Evolutionary conservation across 2,329 filamentous ascomycete species (phyloP).

Genomic region (Dactylonectria macrodidyma): DNA sequence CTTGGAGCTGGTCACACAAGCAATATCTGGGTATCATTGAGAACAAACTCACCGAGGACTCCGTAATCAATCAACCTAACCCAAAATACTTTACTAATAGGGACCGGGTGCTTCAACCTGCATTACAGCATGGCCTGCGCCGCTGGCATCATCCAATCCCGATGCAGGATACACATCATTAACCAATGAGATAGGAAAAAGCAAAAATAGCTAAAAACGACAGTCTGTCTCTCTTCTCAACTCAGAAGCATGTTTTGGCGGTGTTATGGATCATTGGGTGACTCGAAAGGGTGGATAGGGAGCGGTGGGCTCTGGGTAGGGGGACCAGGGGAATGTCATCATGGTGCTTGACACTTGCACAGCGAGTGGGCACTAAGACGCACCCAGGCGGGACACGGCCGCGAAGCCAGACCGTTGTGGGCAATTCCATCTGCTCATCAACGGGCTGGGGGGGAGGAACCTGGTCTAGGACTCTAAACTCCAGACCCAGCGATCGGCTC

Average conservation of each 20-base stretch:
- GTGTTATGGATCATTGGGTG: constrained; percentile 23
- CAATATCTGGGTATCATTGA: constrained; percentile 14
- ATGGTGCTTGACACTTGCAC: constrained; percentile 26
- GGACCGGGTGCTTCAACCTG: constrained; percentile 19
- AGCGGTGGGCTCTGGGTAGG: constrained; percentile 26
- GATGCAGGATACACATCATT: constrained; percentile 35
- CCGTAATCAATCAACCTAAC: constrained; percentile 1
- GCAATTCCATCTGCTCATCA: constrained; percentile 29
- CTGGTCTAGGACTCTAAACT: constrained; percentile 1
- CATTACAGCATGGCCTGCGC: constrained; percentile 34
- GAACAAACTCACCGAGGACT: constrained; percentile 2
- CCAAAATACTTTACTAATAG: neutral
- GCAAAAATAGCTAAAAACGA: constrained; percentile 22
- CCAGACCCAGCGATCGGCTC: constrained; percentile 26
- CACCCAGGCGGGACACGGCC: constrained; percentile 34
- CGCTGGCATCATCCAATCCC: constrained; percentile 28
- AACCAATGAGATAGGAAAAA: constrained; percentile 24
- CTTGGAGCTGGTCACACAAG: constrained; percentile 12
- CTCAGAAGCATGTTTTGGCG: constrained; percentile 11
- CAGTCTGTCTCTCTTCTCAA: neutral
- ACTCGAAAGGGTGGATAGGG: constrained; percentile 17
- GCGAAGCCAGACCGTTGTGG: constrained; percentile 27
- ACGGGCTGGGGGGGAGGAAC: constrained; percentile 1
- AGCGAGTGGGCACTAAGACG: constrained; percentile 33
- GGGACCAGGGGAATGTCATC: constrained; percentile 39